Percentiles rank a stretch among this genome's conserved stretches.
phyloP scores from a whole-genome alignment of 805 yeast genomes.

The Lachancea nothofagi region DNA sequence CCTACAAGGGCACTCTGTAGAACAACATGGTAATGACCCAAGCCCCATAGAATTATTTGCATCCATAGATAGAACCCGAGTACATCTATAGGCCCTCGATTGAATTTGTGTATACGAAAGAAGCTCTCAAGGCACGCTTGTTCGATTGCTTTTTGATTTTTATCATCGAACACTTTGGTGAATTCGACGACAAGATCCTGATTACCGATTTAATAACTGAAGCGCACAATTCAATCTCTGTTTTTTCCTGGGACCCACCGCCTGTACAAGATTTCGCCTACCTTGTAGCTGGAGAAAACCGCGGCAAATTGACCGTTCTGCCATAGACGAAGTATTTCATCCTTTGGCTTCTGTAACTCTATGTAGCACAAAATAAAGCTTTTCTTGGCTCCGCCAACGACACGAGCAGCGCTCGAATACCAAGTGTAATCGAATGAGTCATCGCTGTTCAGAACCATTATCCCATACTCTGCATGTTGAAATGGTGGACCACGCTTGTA shows the following conservation, averaged over 20 bases:
- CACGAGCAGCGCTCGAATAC: constrained; percentile 67
- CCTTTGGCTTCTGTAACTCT: constrained; percentile 42
- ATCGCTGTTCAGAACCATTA: constrained; percentile 34
- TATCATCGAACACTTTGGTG: no score
- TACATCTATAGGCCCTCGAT: no score
- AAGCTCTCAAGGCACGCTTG: no score
- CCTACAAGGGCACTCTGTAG: constrained; percentile 49
- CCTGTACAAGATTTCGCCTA: constrained; percentile 63
- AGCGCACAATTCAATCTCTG: constrained; percentile 58
- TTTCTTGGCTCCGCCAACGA: constrained; percentile 82
- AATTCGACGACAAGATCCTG: no score
- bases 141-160: background rate
- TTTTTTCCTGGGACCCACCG: constrained; percentile 86
- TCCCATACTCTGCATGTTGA: constrained; percentile 84
- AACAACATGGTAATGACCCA: no score
- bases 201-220: no score
- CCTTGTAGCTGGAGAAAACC: constrained; percentile 38
- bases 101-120: no score
- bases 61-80: no score
- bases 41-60: no score
- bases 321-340: constrained; percentile 24
- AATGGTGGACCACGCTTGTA: constrained; percentile 94
- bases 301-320: constrained; percentile 13
- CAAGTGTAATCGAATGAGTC: constrained; percentile 46
- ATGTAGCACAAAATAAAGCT: constrained; percentile 66